Conservation (phyloP, 768 basidiomycete species). For the Panus rudis region DNA sequence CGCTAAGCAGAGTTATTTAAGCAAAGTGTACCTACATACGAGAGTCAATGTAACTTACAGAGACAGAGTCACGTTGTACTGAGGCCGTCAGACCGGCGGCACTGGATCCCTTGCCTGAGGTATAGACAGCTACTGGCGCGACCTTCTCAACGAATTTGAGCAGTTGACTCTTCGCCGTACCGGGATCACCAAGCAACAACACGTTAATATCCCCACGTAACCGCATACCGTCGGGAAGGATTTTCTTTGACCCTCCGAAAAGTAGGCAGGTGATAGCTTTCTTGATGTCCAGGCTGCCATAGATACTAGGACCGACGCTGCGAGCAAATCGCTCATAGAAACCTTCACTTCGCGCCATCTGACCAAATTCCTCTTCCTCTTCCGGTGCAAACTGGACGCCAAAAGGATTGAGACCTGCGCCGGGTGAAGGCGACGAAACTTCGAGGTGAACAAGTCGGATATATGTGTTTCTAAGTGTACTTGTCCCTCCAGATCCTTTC, state of each 20-base stretch:
- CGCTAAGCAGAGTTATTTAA: conserved; percentile 43
- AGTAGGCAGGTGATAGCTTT: conserved; percentile 95
- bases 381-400: conserved; percentile 87
- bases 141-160: conserved; percentile 99
- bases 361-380: conserved; percentile 94
- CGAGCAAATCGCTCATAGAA: conserved; percentile 92
- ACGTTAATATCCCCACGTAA: conserved; percentile 98
- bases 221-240: conserved; percentile 95
- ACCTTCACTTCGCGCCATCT: conserved; percentile 80
- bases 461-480: conserved; percentile 90
- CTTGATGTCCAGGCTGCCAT: conserved; percentile 94
- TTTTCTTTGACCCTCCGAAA: conserved; percentile 95
- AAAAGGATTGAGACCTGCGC: conserved; percentile 74
- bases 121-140: conserved; percentile 96
- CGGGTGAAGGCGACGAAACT: conserved; percentile 69
- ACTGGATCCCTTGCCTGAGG: conserved; percentile 96
- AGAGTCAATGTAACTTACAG: conserved; percentile 46
- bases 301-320: conserved; percentile 96
- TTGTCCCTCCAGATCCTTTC: conserved; percentile 55
- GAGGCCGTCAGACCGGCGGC: conserved; percentile 98
- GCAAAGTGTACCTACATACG: conserved; percentile 2
- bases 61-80: conserved; percentile 88
- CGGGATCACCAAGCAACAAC: conserved; percentile 91
- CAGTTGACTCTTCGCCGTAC: conserved; percentile 96
- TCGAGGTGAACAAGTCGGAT: conserved; percentile 91